A percentile compares a stretch with the other conserved stretches of the same genome.
Conservation (phyloP, 305 asterid genomes). For the Fraxinus sp. region DNA sequence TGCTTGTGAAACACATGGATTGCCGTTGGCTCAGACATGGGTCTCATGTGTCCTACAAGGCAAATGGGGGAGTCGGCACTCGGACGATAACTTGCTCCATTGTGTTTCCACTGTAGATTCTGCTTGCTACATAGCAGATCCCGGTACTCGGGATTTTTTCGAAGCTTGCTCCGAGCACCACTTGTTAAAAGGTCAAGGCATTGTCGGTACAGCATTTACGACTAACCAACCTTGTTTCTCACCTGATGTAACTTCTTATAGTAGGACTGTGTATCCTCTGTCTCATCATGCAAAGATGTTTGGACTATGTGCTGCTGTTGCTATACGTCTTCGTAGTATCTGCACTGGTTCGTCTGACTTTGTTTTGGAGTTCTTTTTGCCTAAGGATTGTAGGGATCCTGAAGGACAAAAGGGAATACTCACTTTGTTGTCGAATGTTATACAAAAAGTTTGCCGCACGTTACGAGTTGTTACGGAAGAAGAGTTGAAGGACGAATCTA, state of each 20-base stretch:
- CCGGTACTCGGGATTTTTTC: conserved; percentile 55
- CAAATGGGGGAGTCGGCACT: conserved; percentile 65
- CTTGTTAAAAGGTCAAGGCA: conserved; percentile 78
- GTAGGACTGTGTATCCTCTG: conserved; percentile 81
- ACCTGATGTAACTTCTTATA: conserved; percentile 57
- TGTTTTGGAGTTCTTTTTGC: conserved; percentile 86
- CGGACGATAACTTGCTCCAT: conserved; percentile 57
- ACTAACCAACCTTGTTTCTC: conserved; percentile 86
- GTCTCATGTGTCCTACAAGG: conserved; percentile 72
- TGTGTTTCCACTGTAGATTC: conserved; percentile 78
- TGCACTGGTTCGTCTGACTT: conserved; percentile 63
- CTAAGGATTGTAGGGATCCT: conserved; percentile 50
- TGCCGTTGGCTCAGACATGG: conserved; percentile 49
- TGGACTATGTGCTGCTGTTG: conserved; percentile 74
- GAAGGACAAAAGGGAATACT: conserved; percentile 69
- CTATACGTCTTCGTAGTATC: conserved; percentile 71
- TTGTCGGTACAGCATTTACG: conserved; percentile 73
- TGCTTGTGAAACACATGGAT: conserved; percentile 51
- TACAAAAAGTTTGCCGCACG: conserved; percentile 61
- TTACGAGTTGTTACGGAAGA: conserved; percentile 64
- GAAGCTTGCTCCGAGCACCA: conserved; percentile 92
- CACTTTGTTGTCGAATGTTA: conserved; percentile 57
- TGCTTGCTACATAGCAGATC: conserved; percentile 69
- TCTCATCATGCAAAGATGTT: conserved; percentile 88
- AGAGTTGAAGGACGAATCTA: conserved; percentile 55